Conservation (phyloP, 2,329 filamentous ascomycete genomes). For the Westerdykella aurantiaca region DNA sequence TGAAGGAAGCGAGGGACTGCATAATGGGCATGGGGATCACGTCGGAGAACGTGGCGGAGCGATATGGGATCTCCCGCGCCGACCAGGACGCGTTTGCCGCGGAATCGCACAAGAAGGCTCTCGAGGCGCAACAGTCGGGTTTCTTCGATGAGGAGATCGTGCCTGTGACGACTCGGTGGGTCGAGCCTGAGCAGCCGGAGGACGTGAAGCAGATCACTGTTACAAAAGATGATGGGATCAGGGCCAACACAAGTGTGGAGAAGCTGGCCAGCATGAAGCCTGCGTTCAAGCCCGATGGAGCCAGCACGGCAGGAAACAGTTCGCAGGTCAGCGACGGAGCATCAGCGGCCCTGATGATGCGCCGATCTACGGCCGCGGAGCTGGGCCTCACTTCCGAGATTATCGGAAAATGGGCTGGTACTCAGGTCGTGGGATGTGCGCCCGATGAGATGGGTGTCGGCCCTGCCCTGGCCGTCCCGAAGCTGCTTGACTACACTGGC, state of each 20-base stretch:
- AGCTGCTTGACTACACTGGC: constrained; percentile 64
- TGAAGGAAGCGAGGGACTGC: constrained; percentile 72
- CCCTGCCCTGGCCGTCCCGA: constrained; percentile 79
- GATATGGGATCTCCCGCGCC: constrained; percentile 65
- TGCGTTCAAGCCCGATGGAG: constrained; percentile 69
- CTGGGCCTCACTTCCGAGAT: constrained; percentile 65
- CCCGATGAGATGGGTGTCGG: constrained; percentile 95
- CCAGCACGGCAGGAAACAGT: constrained; percentile 78
- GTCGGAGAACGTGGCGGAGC: constrained; percentile 75
- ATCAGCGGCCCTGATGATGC: constrained; percentile 76
- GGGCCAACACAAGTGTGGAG: constrained; percentile 61
- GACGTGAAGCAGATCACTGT: constrained; percentile 58
- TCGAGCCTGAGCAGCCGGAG: constrained; percentile 52
- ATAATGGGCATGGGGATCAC: constrained; percentile 94
- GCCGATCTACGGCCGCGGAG: constrained; percentile 68
- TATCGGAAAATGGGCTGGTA: constrained; percentile 76
- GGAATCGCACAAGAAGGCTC: constrained; percentile 66
- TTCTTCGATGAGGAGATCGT: constrained; percentile 74
- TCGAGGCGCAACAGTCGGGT: constrained; percentile 62
- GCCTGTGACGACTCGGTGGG: constrained; percentile 66
- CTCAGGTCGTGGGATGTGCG: constrained; percentile 67
- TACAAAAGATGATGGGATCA: constrained; percentile 74
- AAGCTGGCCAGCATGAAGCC: constrained; percentile 75
- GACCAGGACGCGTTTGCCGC: constrained; percentile 84
- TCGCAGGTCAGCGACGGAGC: constrained; percentile 86